Base-by-base conservation (phyloP, 1,284 basidiomycete species). In the Pseudozyma hubeiensis region DNA sequence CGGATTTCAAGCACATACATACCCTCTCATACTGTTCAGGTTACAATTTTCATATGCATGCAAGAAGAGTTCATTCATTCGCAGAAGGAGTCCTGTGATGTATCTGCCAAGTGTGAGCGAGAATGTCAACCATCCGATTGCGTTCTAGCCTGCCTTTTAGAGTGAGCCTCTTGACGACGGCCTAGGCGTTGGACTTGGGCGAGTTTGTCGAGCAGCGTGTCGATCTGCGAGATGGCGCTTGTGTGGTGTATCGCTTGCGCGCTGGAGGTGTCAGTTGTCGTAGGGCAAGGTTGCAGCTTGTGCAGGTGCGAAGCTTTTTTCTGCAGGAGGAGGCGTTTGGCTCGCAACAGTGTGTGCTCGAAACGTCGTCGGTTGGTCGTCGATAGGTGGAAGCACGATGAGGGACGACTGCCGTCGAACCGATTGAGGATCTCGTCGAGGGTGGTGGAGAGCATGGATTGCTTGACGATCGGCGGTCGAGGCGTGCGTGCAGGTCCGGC, bases 341-440 rank as follows among this genome's bases (percentile, higher is more conserved):
- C 59, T 13, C 50, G 41, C 7, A 53, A 43, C 8, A 67, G 45
- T 7, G 64, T 58, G 43, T 57, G 58, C 35, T 67, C 64, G 35
- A 62, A 62, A 1, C 59, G 48, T 0, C 53, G 47, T 1, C 58
- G 39, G 46, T 67, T 62, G 45, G 59, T 67, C 6, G 64, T 61
- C 10, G 39, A 53, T 4, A 39, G 41, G 44, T 67, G 64, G 2
- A 67, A 29, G 14, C 29, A 37, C 0, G 45, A 16, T n/a, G 19
- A 8, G n/a, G 17, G 5, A 19, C 9, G 2, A 7, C 16, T 1
- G 47, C 1, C 2, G 14, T 29, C 4, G 56, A 66, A 67, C 51
- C 53, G 50, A n/a, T 5, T 8, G 31, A 67, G 54, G 13, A 67
- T 49, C 35, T 52, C 45, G 29, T 35, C 33, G 16, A 67, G 59